phyloP scores from a whole-genome alignment of 2,329 filamentous ascomycete genomes.

The Talaromyces sp. region DNA sequence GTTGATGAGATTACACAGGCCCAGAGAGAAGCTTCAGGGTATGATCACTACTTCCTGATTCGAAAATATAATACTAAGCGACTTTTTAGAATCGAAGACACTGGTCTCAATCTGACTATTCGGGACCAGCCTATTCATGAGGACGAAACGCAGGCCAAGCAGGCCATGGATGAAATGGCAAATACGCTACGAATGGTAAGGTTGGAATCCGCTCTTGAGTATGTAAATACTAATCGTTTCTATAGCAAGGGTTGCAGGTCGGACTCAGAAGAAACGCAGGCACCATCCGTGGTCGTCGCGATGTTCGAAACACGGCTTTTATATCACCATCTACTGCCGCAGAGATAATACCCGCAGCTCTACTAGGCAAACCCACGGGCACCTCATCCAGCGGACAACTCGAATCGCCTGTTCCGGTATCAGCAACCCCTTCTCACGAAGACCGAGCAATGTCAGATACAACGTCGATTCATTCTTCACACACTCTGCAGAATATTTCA shows the following conservation, averaged over 20 bases:
- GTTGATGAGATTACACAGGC: conserved; percentile 45
- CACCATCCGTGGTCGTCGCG: conserved; percentile 81
- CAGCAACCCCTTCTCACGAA: conserved; percentile 51
- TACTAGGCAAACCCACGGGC: conserved; percentile 1
- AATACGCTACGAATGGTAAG: conserved; percentile 46
- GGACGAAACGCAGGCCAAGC: conserved; percentile 48
- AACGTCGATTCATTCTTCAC: conserved; percentile 84
- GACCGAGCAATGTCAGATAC: conserved; percentile 76
- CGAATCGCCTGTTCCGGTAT: conserved; percentile 26
- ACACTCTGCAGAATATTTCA: conserved; percentile 67
- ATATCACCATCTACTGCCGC: conserved; percentile 12
- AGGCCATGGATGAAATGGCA: conserved; percentile 48
- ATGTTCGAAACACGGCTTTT: conserved; percentile 75
- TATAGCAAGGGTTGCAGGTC: conserved; percentile 44
- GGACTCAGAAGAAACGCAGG: conserved; percentile 65
- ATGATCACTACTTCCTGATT: conserved; percentile 9
- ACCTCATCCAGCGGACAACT: conserved; percentile 12
- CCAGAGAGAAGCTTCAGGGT: conserved; percentile 44
- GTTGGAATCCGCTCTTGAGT: background rate
- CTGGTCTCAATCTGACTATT: conserved; percentile 46
- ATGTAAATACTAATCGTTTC: conserved; percentile 20
- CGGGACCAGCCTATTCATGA: conserved; percentile 49
- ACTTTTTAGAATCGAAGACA: conserved; percentile 37
- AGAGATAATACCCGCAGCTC: conserved; percentile 26
- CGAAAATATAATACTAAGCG: background rate